Percentiles rank a stretch among this genome's conserved stretches.
phyloP scores from a whole-genome alignment of 441 rosid species.

The Populus trichocarpa region DNA sequence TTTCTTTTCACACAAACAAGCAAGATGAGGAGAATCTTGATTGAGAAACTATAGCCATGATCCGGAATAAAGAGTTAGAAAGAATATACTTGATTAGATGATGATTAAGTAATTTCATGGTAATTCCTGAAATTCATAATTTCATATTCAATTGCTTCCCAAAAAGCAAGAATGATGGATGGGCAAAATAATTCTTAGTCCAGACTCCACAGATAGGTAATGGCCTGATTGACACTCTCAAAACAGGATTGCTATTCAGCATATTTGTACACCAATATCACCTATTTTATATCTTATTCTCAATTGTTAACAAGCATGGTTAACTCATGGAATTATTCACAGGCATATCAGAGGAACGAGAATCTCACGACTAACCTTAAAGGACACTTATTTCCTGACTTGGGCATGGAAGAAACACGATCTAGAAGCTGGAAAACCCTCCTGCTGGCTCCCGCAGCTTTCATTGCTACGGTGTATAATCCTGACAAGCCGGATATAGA shows the following conservation, averaged over 20 bases:
- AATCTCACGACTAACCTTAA: constrained; percentile 45
- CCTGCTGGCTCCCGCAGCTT: constrained; percentile 97
- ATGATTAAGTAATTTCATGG: not conserved
- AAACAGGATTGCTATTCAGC: not conserved
- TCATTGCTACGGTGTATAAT: constrained; percentile 85
- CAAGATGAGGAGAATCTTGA: not conserved
- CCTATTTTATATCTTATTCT: not conserved
- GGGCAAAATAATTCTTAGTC: not conserved
- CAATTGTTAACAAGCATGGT: not conserved
- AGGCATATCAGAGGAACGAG: not conserved
- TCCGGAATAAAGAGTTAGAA: not conserved
- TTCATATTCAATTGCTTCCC: not conserved
- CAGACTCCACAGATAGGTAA: not conserved
- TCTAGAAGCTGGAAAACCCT: constrained; percentile 91
- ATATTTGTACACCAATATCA: not conserved
- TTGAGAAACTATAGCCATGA: not conserved
- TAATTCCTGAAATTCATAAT: not conserved
- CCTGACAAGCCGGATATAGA: constrained; percentile 77
- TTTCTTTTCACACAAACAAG: not conserved
- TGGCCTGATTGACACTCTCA: not conserved
- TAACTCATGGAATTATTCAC: not conserved
- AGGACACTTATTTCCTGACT: constrained; percentile 76
- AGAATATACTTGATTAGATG: not conserved
- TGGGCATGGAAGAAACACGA: constrained; percentile 76
- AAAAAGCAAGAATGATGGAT: not conserved